Evolutionary conservation across 1,284 basidiomycete genomes (phyloP), one percentile per base, ranked within the genome.

Genomic region (Microbotryum lychnidis-dioicae): DNA sequence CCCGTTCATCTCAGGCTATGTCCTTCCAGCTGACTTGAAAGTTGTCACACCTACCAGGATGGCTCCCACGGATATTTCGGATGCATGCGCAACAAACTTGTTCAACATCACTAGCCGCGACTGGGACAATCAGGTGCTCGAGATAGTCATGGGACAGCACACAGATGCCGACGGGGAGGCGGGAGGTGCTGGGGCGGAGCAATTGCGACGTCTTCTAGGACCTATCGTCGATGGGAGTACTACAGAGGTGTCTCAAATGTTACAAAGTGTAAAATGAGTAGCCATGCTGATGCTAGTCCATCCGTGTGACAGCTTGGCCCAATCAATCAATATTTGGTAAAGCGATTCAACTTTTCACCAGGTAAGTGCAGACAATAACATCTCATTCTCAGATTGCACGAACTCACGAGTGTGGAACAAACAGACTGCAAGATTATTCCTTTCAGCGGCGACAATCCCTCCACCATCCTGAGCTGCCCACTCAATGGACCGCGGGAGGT

Each of bases 341-440:
- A 89, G 51, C 80, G 87, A 56, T 90, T 83, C 74, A 86, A 87
- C 2, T 89, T 91, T 69, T 85, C 87, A 67, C 77, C 83, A 66
- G 86, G 87, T 86, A 62, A 37, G 80, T 74, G 10, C 14, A 37
- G 0, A 37, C 37, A 37, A 42, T 12, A 12, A 42, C 21, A 6
- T 14, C 2, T 3, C 23, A 9, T 52, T 29, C 16, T 52, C 44
- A 4, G 0, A 7, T 48, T 29, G 50, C 47, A 52, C 52, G 50
- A 25, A 4, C 37, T 20, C 61, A 52, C 45, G 53, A 42, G 21
- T 54, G 27, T 27, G 27, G 27, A 42, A 42, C 23, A 51, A 31
- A 25, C 71, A 87, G 87, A 88, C 68, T 83, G 85, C 6, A 81
- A 84, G 61, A 79, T 90, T 49, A 80, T 84, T 4, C 81, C 86